phyloP scores from a whole-genome alignment of 768 basidiomycete species.

The Xerocomellus amylosporus region DNA sequence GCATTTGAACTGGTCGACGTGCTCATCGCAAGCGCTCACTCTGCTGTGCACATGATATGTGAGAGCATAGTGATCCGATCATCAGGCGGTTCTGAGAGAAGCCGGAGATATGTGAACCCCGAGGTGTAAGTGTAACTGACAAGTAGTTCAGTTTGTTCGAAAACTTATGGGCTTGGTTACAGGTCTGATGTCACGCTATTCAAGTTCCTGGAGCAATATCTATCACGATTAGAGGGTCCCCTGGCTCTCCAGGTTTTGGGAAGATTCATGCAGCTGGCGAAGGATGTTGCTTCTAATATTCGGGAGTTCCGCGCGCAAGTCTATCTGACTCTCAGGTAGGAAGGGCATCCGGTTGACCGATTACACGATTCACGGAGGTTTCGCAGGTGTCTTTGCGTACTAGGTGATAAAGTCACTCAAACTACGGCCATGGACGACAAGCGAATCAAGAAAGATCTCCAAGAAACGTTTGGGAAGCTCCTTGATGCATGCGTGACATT shows the following conservation, averaged over 20 bases:
- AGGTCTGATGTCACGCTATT: slow-evolving; percentile 76
- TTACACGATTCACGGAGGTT: slow-evolving; percentile 10
- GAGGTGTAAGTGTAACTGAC: slow-evolving; percentile 53
- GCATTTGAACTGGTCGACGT: slow-evolving; percentile 83
- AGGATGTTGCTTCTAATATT: slow-evolving; percentile 66
- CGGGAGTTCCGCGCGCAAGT: slow-evolving; percentile 69
- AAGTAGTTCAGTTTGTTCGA: neutral
- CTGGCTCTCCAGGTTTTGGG: slow-evolving; percentile 91
- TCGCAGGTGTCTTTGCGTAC: slow-evolving; percentile 66
- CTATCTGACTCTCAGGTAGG: slow-evolving; percentile 71
- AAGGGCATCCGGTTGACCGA: neutral
- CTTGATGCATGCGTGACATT: slow-evolving; percentile 76
- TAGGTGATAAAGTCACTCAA: slow-evolving; percentile 82
- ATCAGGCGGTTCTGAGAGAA: slow-evolving; percentile 53
- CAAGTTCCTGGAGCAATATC: slow-evolving; percentile 85
- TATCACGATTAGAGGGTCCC: slow-evolving; percentile 81
- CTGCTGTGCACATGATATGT: slow-evolving; percentile 83
- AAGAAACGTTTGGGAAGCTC: slow-evolving; percentile 86
- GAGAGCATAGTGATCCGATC: slow-evolving; percentile 72
- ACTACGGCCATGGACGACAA: slow-evolving; percentile 91
- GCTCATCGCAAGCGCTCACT: slow-evolving; percentile 81
- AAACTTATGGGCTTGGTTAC: slow-evolving; percentile 5
- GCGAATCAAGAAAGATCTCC: slow-evolving; percentile 82
- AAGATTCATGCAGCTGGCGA: slow-evolving; percentile 71
- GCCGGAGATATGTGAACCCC: slow-evolving; percentile 58